Conservation (phyloP, 345 rosid genomes). For the Citrus mangshanensis region DNA sequence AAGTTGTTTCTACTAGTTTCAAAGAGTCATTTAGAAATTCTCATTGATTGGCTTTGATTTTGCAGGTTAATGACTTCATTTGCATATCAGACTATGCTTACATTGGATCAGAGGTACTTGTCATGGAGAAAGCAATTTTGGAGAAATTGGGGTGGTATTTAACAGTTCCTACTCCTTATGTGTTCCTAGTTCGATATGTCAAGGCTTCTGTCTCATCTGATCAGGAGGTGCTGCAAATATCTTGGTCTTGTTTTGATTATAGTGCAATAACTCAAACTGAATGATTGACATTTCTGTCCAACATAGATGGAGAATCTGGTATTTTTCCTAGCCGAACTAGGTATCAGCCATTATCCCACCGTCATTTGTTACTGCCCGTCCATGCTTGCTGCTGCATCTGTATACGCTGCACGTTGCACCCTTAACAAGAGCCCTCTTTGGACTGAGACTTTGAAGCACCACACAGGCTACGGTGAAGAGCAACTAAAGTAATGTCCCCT, state of each 20-base stretch:
- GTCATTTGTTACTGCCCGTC: conserved; percentile 47
- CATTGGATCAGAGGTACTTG: conserved; percentile 55
- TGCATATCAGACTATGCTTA: conserved; percentile 83
- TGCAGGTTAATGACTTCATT: conserved; percentile 78
- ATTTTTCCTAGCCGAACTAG: conserved; percentile 67
- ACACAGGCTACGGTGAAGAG: conserved; percentile 66
- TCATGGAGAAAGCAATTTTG: conserved; percentile 78
- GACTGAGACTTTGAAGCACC: conserved; percentile 71
- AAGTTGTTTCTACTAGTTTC: background rate
- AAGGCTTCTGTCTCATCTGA: conserved; percentile 67
- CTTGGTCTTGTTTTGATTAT: background rate
- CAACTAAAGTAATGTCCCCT: conserved; percentile 45
- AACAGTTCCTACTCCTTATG: conserved; percentile 84
- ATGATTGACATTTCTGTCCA: background rate
- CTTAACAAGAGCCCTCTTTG: conserved; percentile 58
- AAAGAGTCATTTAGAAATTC: background rate
- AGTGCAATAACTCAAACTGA: background rate
- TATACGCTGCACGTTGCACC: conserved; percentile 76
- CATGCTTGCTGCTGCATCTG: conserved; percentile 80
- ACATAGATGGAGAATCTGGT: conserved; percentile 72
- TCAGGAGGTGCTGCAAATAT: conserved; percentile 37
- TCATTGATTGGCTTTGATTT: background rate
- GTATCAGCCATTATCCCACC: conserved; percentile 57
- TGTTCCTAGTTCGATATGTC: conserved; percentile 67
- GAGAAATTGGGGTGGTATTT: conserved; percentile 72